Percentiles rank a stretch among this genome's conserved stretches.
These are phyloP conservation scores for Parascedosporium putredinis DNA, from an alignment of 2,329 filamentous ascomycete species.

Conservation along the genomic window DNA sequence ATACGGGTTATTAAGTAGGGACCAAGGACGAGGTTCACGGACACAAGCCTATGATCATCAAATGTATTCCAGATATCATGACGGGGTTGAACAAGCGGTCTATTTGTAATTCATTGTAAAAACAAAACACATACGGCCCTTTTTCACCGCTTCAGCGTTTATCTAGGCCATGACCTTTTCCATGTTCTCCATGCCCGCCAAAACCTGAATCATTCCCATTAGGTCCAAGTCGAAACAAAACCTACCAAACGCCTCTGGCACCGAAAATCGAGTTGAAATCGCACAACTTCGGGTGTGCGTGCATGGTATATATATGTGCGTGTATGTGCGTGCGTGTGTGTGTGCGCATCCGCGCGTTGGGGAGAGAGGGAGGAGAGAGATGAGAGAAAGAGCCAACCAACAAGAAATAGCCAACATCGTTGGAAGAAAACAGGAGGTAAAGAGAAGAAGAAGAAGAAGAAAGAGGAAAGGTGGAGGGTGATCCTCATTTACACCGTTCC, in stretches of 20 bases:
- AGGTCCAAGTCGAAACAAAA: neutral
- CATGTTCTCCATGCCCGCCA: neutral
- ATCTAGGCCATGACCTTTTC: neutral
- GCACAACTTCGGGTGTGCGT: too few relatives aligned
- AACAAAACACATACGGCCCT: neutral
- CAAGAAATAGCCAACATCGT: too few relatives aligned
- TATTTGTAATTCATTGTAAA: neutral
- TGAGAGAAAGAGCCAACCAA: too few relatives aligned
- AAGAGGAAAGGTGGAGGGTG: neutral
- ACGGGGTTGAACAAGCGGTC: neutral
- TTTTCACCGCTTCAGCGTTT: constrained; percentile 6
- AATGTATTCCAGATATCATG: neutral
- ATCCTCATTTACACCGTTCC: constrained; percentile 42
- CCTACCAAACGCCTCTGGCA: neutral
- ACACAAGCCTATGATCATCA: neutral
- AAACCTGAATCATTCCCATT: neutral
- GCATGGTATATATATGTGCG: too few relatives aligned
- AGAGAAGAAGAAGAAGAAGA: neutral
- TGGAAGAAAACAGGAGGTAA: too few relatives aligned
- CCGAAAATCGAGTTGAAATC: neutral
- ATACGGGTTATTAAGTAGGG: neutral
- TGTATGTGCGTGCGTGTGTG: too few relatives aligned
- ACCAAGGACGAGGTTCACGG: neutral
- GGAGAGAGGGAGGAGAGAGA: too few relatives aligned
- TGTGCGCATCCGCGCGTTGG: too few relatives aligned